Evolutionary conservation across 1,139 yeast genomes (phyloP).

Genomic region (Zygosaccharomyces pseudobailii): DNA sequence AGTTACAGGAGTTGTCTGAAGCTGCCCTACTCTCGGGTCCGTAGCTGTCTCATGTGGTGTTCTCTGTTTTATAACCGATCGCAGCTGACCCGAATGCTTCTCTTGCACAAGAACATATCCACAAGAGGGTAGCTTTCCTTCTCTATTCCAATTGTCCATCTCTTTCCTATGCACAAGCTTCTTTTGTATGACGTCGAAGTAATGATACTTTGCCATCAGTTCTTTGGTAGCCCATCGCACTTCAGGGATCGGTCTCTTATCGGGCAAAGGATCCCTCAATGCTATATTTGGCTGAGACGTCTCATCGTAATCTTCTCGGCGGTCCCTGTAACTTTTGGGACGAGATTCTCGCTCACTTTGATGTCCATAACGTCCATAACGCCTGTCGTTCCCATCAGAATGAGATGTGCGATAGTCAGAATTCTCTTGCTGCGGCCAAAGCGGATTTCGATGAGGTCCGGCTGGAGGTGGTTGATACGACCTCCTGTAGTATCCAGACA

Average conservation of each 20-base stretch:
- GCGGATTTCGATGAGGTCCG: constrained; percentile 11
- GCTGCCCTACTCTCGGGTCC: constrained; percentile 39
- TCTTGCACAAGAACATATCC: constrained; percentile 55
- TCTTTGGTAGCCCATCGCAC: constrained; percentile 21
- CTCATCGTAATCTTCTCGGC: constrained; percentile 1
- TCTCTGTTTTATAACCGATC: constrained; percentile 30
- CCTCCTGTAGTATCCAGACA: constrained; percentile 17
- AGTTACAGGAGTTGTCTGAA: constrained; percentile 17
- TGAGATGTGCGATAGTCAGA: not conserved
- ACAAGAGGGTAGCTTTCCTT: constrained; percentile 37
- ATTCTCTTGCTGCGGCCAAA: constrained; percentile 6
- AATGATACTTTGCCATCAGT: constrained; percentile 28
- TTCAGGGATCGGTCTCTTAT: constrained; percentile 20
- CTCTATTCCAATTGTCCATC: constrained; percentile 26
- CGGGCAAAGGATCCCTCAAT: not conserved
- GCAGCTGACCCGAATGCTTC: constrained; percentile 39
- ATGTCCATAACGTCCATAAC: constrained; percentile 2
- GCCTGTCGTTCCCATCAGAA: constrained; percentile 1
- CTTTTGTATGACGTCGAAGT: constrained; percentile 26
- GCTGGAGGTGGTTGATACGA: constrained; percentile 13
- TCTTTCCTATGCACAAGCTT: constrained; percentile 20
- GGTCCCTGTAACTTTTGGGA: not conserved
- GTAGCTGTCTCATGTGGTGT: constrained; percentile 19
- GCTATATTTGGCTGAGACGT: not conserved
- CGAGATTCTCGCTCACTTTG: not conserved